Percentiles rank a stretch among this genome's conserved stretches.
Conservation (phyloP, 129 eudicot genomes). For the Heracleum sosnowskyi region DNA sequence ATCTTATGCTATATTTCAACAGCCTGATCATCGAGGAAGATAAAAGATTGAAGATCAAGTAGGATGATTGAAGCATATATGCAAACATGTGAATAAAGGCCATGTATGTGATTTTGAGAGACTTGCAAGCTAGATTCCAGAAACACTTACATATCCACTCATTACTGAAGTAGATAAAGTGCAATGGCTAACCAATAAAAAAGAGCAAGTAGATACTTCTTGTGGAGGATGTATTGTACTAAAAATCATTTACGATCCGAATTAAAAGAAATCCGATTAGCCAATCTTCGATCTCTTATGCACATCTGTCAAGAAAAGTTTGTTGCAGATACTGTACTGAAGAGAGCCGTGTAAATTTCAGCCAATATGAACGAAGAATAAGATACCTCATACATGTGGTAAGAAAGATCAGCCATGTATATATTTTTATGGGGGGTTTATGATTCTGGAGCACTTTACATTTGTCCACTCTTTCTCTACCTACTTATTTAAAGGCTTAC, state of each 20-base stretch:
- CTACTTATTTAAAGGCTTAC: too few species aligned
- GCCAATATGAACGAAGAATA: background rate
- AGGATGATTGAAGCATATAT: background rate
- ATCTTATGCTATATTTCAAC: too few species aligned
- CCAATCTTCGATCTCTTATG: background rate
- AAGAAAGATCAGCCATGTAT: background rate
- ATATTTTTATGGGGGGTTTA: background rate
- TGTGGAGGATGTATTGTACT: background rate
- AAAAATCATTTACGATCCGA: background rate
- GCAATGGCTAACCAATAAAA: background rate
- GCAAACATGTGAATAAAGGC: background rate
- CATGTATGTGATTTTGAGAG: background rate
- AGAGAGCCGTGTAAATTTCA: background rate
- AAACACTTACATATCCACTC: background rate
- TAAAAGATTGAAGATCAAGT: background rate
- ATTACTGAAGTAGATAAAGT: background rate
- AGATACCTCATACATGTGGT: background rate
- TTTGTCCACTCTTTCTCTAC: background rate
- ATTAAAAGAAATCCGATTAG: constrained; percentile 3
- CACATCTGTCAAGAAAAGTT: background rate
- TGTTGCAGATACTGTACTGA: background rate
- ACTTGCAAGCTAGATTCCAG: background rate
- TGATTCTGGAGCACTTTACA: background rate
- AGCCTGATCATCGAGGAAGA: too few species aligned
- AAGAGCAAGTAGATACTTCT: background rate